Evolutionary conservation across 495 filamentous ascomycete species (phyloP).

Genomic region (Bathelium albidoporum): DNA sequence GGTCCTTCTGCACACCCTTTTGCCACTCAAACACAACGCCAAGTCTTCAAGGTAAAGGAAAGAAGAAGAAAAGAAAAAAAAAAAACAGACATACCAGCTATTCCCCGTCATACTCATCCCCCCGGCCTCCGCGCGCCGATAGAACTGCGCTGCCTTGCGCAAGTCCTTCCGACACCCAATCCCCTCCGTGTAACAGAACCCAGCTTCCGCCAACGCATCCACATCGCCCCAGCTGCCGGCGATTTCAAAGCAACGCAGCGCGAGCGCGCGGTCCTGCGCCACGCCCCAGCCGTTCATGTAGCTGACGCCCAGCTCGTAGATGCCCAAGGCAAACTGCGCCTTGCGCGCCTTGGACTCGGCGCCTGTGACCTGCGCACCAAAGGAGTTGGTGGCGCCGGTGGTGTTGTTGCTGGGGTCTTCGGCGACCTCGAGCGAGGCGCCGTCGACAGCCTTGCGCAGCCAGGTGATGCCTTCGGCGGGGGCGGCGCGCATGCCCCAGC

Average conservation of each 20-base stretch:
- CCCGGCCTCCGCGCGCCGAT: constrained; percentile 79
- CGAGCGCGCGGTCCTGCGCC: constrained; percentile 79
- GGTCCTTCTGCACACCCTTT: not conserved
- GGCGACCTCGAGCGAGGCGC: constrained; percentile 68
- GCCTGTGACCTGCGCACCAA: constrained; percentile 41
- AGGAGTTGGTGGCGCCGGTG: constrained; percentile 47
- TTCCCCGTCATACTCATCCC: constrained; percentile 97
- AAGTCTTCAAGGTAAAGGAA: not conserved
- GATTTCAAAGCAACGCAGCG: constrained; percentile 89
- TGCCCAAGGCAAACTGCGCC: constrained; percentile 85
- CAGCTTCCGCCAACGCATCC: constrained; percentile 59
- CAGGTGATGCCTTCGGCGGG: constrained; percentile 80
- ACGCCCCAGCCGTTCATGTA: constrained; percentile 98
- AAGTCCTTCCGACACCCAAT: constrained; percentile 80
- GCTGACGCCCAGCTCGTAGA: constrained; percentile 94
- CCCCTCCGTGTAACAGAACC: constrained; percentile 33
- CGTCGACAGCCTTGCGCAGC: constrained; percentile 81
- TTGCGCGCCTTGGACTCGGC: constrained; percentile 65
- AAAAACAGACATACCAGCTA: constrained; percentile 64
- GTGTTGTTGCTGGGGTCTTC: constrained; percentile 50
- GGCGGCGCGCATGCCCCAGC: constrained; percentile 94
- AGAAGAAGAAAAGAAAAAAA: constrained; percentile 4
- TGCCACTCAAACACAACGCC: not conserved
- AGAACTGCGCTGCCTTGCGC: constrained; percentile 86
- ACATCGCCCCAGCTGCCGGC: constrained; percentile 95